Evolutionary conservation across 75 land plant genomes (phyloP).

Genomic region (Cupressus sempervirens): DNA sequence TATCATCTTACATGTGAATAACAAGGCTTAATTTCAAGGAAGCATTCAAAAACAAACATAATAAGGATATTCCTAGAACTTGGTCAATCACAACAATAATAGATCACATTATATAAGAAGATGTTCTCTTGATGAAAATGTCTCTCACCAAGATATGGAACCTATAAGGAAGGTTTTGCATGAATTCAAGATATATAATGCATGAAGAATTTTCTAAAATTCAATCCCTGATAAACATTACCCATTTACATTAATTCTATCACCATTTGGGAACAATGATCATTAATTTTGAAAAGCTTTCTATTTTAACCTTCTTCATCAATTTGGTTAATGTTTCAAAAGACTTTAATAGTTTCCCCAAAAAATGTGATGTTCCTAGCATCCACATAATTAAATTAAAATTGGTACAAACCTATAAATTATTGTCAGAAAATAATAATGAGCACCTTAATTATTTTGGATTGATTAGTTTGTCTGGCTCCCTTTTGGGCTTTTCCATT

Average conservation of each 20-base stretch:
- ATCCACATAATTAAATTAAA: neutral
- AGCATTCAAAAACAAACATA: neutral
- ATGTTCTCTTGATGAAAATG: neutral
- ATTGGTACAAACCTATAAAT: neutral
- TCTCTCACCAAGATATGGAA: neutral
- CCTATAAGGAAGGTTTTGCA: too few relatives aligned
- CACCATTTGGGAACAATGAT: neutral
- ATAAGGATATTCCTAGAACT: too few relatives aligned
- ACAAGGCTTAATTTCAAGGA: neutral
- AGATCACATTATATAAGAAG: neutral
- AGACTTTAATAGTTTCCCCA: neutral
- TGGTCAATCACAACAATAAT: too few relatives aligned
- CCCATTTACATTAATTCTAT: neutral
- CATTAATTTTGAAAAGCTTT: neutral
- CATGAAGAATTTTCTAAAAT: neutral
- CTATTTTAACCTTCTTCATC: neutral
- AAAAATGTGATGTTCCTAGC: neutral
- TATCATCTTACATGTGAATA: neutral
- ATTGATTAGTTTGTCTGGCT: too few relatives aligned
- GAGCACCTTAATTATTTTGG: neutral
- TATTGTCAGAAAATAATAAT: neutral
- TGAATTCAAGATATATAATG: too few relatives aligned
- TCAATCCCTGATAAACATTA: neutral
- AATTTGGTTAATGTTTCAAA: neutral
- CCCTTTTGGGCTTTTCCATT: too few relatives aligned